Evolutionary conservation across 1,284 basidiomycete genomes (phyloP).

Genomic region (Moesziomyces globuligerus): DNA sequence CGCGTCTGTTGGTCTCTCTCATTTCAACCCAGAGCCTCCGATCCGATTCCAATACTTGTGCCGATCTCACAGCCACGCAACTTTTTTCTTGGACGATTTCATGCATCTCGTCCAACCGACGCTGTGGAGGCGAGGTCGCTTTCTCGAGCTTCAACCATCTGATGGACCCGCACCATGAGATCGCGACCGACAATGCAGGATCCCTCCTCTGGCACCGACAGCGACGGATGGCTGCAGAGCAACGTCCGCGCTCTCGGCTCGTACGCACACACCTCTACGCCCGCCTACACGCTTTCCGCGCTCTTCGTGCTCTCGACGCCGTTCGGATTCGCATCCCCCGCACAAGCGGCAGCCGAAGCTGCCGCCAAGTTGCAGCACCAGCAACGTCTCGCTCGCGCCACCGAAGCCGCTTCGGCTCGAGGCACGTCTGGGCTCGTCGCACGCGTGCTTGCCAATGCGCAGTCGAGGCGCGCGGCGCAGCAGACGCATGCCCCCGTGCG

Average conservation of each 20-base stretch:
- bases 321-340: constrained; percentile 50
- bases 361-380: constrained; percentile 30
- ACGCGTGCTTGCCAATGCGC: constrained; percentile 32
- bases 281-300: constrained; percentile 46
- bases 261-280: constrained; percentile 34
- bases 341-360: constrained; percentile 39
- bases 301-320: constrained; percentile 53
- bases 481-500: constrained; percentile 15
- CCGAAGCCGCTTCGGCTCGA: constrained; percentile 4
- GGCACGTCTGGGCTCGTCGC: constrained; percentile 23
- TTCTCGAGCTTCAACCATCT: no score
- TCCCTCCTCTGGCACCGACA: no score
- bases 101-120: no score
- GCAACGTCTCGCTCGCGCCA: constrained; percentile 20
- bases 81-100: no score
- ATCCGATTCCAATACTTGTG: no score
- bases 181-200: no score
- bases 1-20: constrained; percentile 19
- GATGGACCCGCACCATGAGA: no score
- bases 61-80: no score
- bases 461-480: constrained; percentile 12
- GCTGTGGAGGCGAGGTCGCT: no score
- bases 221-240: constrained; percentile 24
- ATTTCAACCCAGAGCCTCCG: no score
- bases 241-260: constrained; percentile 24